A percentile compares a stretch with the other conserved stretches of the same genome.
Conservation (phyloP, 2,329 filamentous ascomycete genomes). For the Alternaria triticina region DNA sequence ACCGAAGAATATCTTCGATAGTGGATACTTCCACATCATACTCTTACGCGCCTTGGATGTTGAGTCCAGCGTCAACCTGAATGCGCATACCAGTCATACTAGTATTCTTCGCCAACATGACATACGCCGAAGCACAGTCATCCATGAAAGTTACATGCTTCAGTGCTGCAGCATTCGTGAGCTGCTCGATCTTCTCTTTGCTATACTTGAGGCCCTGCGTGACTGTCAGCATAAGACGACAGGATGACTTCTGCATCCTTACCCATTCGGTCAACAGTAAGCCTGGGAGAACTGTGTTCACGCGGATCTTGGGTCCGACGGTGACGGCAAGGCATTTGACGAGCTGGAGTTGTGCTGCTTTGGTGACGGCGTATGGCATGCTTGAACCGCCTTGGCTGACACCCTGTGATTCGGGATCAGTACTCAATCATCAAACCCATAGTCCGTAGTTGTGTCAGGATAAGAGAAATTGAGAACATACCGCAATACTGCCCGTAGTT, state of each 20-base stretch:
- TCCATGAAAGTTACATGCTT: slow-evolving; percentile 63
- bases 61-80: slow-evolving; percentile 49
- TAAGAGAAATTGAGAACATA: slow-evolving; percentile 36
- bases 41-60: slow-evolving; percentile 34
- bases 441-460: background rate
- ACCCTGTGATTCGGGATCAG: slow-evolving; percentile 44
- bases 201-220: slow-evolving; percentile 62
- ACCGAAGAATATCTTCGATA: no score
- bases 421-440: background rate
- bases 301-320: slow-evolving; percentile 67
- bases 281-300: slow-evolving; percentile 71
- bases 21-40: background rate
- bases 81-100: slow-evolving; percentile 57
- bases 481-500: slow-evolving; percentile 68
- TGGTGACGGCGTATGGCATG: slow-evolving; percentile 78
- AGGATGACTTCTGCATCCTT: slow-evolving; percentile 1
- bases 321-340: slow-evolving; percentile 70
- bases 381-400: slow-evolving; percentile 60
- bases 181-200: slow-evolving; percentile 61
- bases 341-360: slow-evolving; percentile 73
- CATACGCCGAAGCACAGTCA: slow-evolving; percentile 63
- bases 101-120: slow-evolving; percentile 62
- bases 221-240: background rate
- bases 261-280: slow-evolving; percentile 65
- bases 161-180: slow-evolving; percentile 64